Conservation (phyloP, 1,284 basidiomycete genomes). For the Fomitopsis palustris region DNA sequence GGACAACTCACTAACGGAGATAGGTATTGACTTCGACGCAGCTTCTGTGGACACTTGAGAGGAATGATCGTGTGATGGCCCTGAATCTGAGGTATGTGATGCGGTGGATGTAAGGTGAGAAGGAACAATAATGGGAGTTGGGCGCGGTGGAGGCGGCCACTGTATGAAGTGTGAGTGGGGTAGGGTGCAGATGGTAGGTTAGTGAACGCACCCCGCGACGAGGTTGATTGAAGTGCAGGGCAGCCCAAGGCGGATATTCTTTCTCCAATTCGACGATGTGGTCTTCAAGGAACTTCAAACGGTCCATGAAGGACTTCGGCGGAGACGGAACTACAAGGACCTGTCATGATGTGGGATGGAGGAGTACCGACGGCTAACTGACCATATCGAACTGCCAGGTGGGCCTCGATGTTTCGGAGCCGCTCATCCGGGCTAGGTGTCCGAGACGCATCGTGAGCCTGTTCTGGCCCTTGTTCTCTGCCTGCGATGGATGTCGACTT, state of each 20-base stretch:
- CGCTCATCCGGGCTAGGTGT: conserved; percentile 64
- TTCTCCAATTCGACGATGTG: conserved; percentile 70
- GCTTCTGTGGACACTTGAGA: neutral
- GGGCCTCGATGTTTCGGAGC: conserved; percentile 59
- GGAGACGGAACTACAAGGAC: conserved; percentile 58
- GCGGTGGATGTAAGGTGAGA: conserved; percentile 48
- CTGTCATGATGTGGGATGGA: neutral
- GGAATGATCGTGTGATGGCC: neutral
- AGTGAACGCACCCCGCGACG: conserved; percentile 59
- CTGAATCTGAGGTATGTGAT: conserved; percentile 8
- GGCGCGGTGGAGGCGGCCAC: conserved; percentile 78
- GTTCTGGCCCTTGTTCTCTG: neutral
- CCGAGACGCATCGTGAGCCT: conserved; percentile 29
- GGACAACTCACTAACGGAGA: conserved; percentile 1
- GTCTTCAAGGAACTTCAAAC: conserved; percentile 69
- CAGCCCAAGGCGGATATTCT: conserved; percentile 81
- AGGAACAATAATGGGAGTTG: conserved; percentile 70
- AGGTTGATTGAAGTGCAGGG: conserved; percentile 78
- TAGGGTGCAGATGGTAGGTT: neutral
- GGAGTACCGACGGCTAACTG: conserved; percentile 12
- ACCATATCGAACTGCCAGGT: conserved; percentile 74
- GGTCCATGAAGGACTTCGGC: conserved; percentile 57
- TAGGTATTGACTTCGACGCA: neutral
- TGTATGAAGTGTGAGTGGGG: conserved; percentile 21
- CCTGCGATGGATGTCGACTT: neutral